Evolutionary conservation across 768 basidiomycete genomes (phyloP).

Genomic region (Hortiboletus flavorubellus): DNA sequence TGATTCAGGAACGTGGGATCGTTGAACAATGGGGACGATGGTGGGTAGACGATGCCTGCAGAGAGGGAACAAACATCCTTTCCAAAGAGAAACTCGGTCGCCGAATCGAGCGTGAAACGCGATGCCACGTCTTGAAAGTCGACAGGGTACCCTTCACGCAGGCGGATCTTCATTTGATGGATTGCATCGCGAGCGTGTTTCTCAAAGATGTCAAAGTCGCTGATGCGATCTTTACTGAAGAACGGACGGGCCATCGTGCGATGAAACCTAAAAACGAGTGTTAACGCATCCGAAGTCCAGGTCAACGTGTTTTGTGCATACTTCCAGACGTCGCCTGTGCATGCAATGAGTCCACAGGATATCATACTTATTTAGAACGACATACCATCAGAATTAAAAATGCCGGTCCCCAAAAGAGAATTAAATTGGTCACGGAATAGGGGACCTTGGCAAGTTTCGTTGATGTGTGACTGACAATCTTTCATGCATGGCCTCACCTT

Average conservation of each 20-base stretch:
- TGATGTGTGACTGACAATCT: not conserved
- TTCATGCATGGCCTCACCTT: constrained; percentile 24
- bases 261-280: constrained; percentile 32
- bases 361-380: not conserved
- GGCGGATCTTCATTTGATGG: constrained; percentile 30
- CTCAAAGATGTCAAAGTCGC: constrained; percentile 41
- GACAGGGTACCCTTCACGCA: constrained; percentile 36
- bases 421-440: constrained; percentile 24
- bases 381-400: constrained; percentile 41
- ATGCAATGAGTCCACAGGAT: not conserved
- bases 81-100: constrained; percentile 56
- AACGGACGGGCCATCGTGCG: constrained; percentile 42
- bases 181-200: constrained; percentile 34
- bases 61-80: constrained; percentile 35
- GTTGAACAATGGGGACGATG: constrained; percentile 19
- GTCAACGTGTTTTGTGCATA: constrained; percentile 9
- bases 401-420: constrained; percentile 35
- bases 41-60: constrained; percentile 37
- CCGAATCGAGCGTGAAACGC: constrained; percentile 55
- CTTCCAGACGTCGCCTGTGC: constrained; percentile 39
- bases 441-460: constrained; percentile 15
- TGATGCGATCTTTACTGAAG: constrained; percentile 39
- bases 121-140: constrained; percentile 43
- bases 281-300: not conserved
- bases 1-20: constrained; percentile 24